Conservation (phyloP, 2,329 filamentous ascomycete species). For the Tolypocladium guangdongense region DNA sequence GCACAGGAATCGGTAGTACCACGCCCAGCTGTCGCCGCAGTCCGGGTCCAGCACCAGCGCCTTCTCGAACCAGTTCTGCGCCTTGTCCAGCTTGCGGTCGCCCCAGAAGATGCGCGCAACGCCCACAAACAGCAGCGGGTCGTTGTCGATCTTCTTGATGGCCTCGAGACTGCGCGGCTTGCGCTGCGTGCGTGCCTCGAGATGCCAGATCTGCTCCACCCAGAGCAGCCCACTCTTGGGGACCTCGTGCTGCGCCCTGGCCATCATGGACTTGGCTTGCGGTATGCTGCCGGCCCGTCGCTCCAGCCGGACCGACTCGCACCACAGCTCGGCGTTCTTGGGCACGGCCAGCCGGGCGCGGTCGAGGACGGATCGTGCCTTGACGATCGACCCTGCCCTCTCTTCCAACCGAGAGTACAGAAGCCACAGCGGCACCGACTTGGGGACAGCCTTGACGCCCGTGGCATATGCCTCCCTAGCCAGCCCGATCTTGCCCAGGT, state of each 20-base stretch:
- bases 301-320: conserved; percentile 88
- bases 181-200: conserved; percentile 83
- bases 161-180: conserved; percentile 87
- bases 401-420: conserved; percentile 85
- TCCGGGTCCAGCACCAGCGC: conserved; percentile 81
- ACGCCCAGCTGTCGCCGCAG: conserved; percentile 88
- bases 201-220: conserved; percentile 90
- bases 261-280: conserved; percentile 88
- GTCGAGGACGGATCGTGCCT: conserved; percentile 88
- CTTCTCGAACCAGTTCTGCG: conserved; percentile 95
- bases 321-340: conserved; percentile 77
- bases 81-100: conserved; percentile 85
- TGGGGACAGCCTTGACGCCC: conserved; percentile 77
- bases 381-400: conserved; percentile 69
- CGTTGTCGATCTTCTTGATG: conserved; percentile 93
- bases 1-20: conserved; percentile 88
- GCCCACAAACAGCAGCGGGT: conserved; percentile 78
- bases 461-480: conserved; percentile 83
- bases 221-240: conserved; percentile 81
- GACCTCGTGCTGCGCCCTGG: conserved; percentile 82
- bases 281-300: conserved; percentile 70
- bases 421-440: conserved; percentile 80
- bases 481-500: conserved; percentile 65
- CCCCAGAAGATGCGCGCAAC: conserved; percentile 95
- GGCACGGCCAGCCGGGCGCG: conserved; percentile 79